Conservation (phyloP, 805 yeast genomes). For the Candida endomychidarum region DNA sequence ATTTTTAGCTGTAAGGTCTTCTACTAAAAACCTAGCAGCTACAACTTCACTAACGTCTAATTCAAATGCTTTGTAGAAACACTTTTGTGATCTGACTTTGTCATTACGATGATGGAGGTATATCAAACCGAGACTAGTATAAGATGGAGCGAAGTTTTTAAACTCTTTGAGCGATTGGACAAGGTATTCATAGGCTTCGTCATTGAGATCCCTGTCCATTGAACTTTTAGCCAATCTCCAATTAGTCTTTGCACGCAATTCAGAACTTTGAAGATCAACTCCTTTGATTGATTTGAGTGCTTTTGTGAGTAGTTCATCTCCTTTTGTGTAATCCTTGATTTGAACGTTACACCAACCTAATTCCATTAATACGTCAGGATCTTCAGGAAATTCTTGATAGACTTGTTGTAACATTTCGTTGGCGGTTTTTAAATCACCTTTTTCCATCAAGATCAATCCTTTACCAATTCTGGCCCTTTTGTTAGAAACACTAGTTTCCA, state of each 20-base stretch:
- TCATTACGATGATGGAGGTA: slow-evolving; percentile 62
- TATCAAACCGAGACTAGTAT: slow-evolving; percentile 76
- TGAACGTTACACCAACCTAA: slow-evolving; percentile 76
- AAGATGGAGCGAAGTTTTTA: slow-evolving; percentile 72
- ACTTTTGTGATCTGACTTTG: slow-evolving; percentile 69
- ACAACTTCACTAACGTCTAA: slow-evolving; percentile 70
- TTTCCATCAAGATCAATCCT: slow-evolving; percentile 72
- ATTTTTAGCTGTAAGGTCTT: slow-evolving; percentile 58
- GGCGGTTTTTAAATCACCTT: slow-evolving; percentile 58
- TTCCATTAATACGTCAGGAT: slow-evolving; percentile 62
- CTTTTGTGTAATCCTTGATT: slow-evolving; percentile 49
- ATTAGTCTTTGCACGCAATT: slow-evolving; percentile 55
- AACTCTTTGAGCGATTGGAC: slow-evolving; percentile 62
- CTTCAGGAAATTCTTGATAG: slow-evolving; percentile 46
- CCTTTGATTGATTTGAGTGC: slow-evolving; percentile 50
- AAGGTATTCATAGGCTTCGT: slow-evolving; percentile 54
- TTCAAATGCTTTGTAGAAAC: slow-evolving; percentile 88
- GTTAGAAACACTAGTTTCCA: slow-evolving; percentile 44
- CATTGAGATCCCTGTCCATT: slow-evolving; percentile 22
- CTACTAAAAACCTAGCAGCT: slow-evolving; percentile 73
- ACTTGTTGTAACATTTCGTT: slow-evolving; percentile 51
- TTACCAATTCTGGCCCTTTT: slow-evolving; percentile 75
- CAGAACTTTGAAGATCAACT: slow-evolving; percentile 50
- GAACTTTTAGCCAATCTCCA: slow-evolving; percentile 78
- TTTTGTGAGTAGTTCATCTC: slow-evolving; percentile 48